Base-by-base conservation (phyloP, 164 flowering plant genomes). In the Cinnamomum micranthum region DNA sequence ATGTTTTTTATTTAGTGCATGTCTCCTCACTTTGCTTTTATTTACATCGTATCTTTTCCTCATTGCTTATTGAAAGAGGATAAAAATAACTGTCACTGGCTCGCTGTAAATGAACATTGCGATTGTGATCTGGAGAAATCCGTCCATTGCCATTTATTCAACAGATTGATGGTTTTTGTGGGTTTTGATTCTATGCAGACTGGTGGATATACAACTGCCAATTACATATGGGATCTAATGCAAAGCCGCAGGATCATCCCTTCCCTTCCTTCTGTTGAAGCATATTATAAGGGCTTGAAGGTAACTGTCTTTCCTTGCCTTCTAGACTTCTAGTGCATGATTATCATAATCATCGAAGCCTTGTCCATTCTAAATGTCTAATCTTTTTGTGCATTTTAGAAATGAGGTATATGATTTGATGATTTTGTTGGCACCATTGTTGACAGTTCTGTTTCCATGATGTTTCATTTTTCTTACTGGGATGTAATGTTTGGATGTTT, bases 151-250 rank as follows among this genome's bases (percentile, higher is more conserved):
- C 14, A 7, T 23, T 59, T 65, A 9, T 2, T 74, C 69, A 27
- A 71, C 28, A 3, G 64, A 60, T 28, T 28, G 41, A 22, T 63
- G 58, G 4, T 71, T 41, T 28, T 50, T 75, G 65, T n/a, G 41
- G n/a, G 51, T 7, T 20, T 28, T 20, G 11, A 68, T 81, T 25
- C n/a, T 73, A 12, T 85, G 77, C 88, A 95, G 99, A 86, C 85
- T 69, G 99, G 97, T 75, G 97, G 97, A 51, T 96, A 86, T 78
- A 86, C 90, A 3, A 77, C 80, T 70, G 99, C 99, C 60, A 96
- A 96, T 79, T 86, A 80, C 68, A 74, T 96, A 77, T 96, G 99
- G 99, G 99, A 95, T 80, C 76, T 92, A 77, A 87, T 92, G 95
- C 94, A 88, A 83, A 80, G 91, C 58, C 95, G 93, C 65, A 84